A percentile compares a stretch with the other conserved stretches of the same genome.
phyloP scores from a whole-genome alignment of 768 basidiomycete species.

The Russula lepida region DNA sequence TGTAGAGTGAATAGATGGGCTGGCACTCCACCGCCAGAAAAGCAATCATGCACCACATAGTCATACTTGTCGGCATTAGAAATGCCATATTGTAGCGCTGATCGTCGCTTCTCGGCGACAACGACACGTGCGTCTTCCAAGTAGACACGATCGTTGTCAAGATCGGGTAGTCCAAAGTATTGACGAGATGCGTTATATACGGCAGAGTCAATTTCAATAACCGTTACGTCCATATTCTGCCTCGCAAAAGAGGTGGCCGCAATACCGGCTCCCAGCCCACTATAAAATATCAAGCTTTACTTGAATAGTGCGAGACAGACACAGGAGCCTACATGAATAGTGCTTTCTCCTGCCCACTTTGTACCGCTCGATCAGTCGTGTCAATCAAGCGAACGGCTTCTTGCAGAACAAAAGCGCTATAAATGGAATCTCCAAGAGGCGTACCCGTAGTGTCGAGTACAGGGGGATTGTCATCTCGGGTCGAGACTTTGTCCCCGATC shows the following conservation, averaged over 20 bases:
- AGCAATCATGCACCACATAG: slow-evolving; percentile 83
- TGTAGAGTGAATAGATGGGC: slow-evolving; percentile 75
- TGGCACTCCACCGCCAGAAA: slow-evolving; percentile 90
- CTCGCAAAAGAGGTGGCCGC: slow-evolving; percentile 66
- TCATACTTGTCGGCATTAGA: slow-evolving; percentile 40
- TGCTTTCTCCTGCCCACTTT: slow-evolving; percentile 40
- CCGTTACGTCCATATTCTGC: slow-evolving; percentile 63
- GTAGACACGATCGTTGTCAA: slow-evolving; percentile 50
- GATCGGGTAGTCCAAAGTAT: slow-evolving; percentile 74
- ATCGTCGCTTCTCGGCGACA: slow-evolving; percentile 21
- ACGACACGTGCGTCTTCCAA: slow-evolving; percentile 61
- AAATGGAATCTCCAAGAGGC: slow-evolving; percentile 69
- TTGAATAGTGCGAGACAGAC: background rate
- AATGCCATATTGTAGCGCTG: slow-evolving; percentile 26
- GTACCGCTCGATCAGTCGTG: slow-evolving; percentile 35
- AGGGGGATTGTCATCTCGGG: slow-evolving; percentile 24
- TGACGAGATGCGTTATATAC: slow-evolving; percentile 76
- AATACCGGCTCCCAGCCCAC: slow-evolving; percentile 84
- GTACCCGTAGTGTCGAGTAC: slow-evolving; percentile 44
- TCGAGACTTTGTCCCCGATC: slow-evolving; percentile 47
- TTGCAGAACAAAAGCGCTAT: slow-evolving; percentile 77
- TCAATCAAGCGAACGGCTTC: slow-evolving; percentile 72
- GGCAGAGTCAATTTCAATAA: slow-evolving; percentile 90
- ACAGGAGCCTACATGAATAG: slow-evolving; percentile 55
- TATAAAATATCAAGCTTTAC: slow-evolving; percentile 27